Percentiles rank a stretch among this genome's conserved stretches.
Evolutionary conservation across 176 grass and related monocot genomes (phyloP).

Genomic region (Rhipidocladum racemiflorum): DNA sequence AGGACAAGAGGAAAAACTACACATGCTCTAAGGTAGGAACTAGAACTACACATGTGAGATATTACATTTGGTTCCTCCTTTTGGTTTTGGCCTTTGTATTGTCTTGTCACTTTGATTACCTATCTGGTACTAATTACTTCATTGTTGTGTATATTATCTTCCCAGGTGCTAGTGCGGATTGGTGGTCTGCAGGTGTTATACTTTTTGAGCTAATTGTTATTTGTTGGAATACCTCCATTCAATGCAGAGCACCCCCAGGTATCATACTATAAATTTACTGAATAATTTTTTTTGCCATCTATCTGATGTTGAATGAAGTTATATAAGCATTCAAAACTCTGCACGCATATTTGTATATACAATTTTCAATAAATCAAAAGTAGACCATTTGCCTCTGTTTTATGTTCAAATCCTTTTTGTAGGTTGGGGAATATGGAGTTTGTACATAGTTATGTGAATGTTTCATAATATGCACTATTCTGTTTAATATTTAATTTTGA

Average conservation of each 20-base stretch:
- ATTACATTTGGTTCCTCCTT: no score
- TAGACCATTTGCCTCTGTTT: not conserved
- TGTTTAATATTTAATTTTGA: not conserved
- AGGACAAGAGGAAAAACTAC: no score
- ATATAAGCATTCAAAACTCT: slow-evolving; percentile 3
- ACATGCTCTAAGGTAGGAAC: no score
- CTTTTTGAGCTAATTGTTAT: slow-evolving; percentile 97
- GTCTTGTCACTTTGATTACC: slow-evolving; percentile 5
- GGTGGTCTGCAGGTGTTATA: slow-evolving; percentile 98
- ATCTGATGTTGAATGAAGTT: not conserved
- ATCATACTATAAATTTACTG: slow-evolving; percentile 19
- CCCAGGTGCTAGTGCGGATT: slow-evolving; percentile 96
- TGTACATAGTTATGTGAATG: not conserved
- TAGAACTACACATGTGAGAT: no score
- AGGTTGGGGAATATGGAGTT: not conserved
- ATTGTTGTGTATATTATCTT: slow-evolving; percentile 31
- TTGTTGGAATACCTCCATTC: slow-evolving; percentile 99
- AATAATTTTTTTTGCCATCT: slow-evolving; percentile 22
- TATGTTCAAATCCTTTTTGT: not conserved
- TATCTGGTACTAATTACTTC: slow-evolving; percentile 7
- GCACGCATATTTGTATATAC: not conserved
- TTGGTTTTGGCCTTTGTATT: not conserved
- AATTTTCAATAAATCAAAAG: not conserved
- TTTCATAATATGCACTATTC: not conserved
- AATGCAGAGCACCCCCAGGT: slow-evolving; percentile 98